Conservation (phyloP, 257 asterid genomes). For the Cordia subcordata region DNA sequence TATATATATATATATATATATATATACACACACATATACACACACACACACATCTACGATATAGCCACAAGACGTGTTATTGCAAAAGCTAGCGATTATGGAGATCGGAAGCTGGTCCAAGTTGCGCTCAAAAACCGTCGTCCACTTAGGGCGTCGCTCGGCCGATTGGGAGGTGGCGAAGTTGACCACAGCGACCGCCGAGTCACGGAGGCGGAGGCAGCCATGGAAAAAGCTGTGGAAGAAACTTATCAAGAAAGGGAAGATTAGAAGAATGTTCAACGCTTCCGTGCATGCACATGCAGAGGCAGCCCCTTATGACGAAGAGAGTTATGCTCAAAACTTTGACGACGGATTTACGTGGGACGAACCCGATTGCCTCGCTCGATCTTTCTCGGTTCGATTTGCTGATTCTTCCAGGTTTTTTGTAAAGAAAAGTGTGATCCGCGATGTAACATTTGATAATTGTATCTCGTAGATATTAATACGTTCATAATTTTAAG, state of each 20-base stretch:
- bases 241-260: not conserved
- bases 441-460: not conserved
- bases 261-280: not conserved
- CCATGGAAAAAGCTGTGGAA: slow-evolving; percentile 4
- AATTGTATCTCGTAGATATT: not conserved
- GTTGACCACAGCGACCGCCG: not conserved
- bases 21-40: too few relatives aligned
- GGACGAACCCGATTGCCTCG: slow-evolving; percentile 8
- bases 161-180: not conserved
- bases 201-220: not conserved
- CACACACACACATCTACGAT: too few relatives aligned
- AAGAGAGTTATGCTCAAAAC: slow-evolving; percentile 1
- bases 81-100: not conserved
- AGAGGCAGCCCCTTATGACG: slow-evolving; percentile 8
- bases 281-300: not conserved
- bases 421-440: not conserved
- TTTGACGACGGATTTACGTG: slow-evolving; percentile 8
- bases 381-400: slow-evolving; percentile 11
- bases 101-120: slow-evolving; percentile 5
- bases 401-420: slow-evolving; percentile 6
- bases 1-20: not conserved
- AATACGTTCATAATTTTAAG: too few relatives aligned
- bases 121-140: slow-evolving; percentile 7
- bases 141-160: not conserved
- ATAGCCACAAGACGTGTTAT: not conserved